Base-by-base conservation (phyloP, 805 yeast species). In the Starmerella etchellsii region DNA sequence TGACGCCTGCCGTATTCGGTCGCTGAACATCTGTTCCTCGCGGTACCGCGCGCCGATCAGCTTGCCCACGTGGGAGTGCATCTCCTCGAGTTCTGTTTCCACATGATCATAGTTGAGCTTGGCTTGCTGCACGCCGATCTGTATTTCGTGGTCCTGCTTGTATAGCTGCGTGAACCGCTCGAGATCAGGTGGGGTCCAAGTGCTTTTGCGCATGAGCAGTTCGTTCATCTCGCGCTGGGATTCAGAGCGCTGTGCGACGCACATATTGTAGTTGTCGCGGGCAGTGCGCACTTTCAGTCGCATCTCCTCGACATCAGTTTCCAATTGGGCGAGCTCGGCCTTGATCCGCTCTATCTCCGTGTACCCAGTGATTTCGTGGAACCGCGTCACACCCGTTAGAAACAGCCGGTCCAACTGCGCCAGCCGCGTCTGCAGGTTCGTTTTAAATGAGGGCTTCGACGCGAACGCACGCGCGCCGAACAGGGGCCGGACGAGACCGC, bases 21-120 rank as follows among this genome's bases (percentile, higher is more conserved):
- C 98, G 2, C 95, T 83, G 97, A 98, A 91, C 7, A 91, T 75
- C 60, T 91, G 97, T 55, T 91, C 99, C 58, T 91, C 97, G 48
- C 88, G 95, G 54, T 91, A 91, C 51, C 97, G 66, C 2, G 85
- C 76, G 54, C 88, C 66, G 15, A 91, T 91, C 44, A 82, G 78
- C 42, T 76, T 76, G 15, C 84, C 77, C 35, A 85, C 62, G 42
- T 69, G 72, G 40, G 74, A 69, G 50, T 81, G 88, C 16, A 78
- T 59, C 9, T 76, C 76, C 41, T 85, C 95, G 31, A 78, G 81
- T 35, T 60, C 57, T 10, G 55, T 51, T 9, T 48, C 50, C 33
- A 73, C 71, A 1, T 78, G 63, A 2, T 63, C 63, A 19, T 62
- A 58, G 44, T 79, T 94, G 2, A 56, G 54, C 37, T 68, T 68